Evolutionary conservation across 257 asterid species (phyloP).

Genomic region (Plantago major): DNA sequence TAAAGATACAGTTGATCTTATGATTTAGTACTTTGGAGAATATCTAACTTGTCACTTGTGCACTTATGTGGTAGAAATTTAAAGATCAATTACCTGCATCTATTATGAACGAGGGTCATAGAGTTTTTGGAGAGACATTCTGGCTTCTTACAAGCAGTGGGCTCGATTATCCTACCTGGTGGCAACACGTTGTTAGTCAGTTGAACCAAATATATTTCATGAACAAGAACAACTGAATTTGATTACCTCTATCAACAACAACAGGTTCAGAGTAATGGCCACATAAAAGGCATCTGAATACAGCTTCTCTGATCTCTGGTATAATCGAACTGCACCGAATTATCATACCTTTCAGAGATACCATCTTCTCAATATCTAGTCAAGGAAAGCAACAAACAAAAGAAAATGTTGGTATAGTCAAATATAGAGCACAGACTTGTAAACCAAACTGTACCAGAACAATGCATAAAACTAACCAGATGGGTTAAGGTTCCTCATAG

Average conservation of each 20-base stretch:
- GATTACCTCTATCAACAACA: constrained; percentile 82
- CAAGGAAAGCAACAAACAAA: constrained; percentile 11
- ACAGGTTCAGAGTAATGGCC: constrained; percentile 89
- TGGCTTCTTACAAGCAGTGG: constrained; percentile 66
- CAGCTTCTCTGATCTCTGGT: constrained; percentile 95
- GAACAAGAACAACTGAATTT: constrained; percentile 8
- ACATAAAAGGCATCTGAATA: constrained; percentile 93
- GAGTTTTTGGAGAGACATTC: constrained; percentile 87
- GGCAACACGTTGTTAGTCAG: constrained; percentile 14
- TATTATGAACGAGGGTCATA: constrained; percentile 91
- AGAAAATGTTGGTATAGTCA: too few relatives aligned
- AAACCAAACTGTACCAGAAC: not conserved
- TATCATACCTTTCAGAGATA: constrained; percentile 92
- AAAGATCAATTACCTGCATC: constrained; percentile 70
- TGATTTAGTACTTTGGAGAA: too few relatives aligned
- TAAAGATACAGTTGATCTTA: too few relatives aligned
- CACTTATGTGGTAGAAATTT: too few relatives aligned
- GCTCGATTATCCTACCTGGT: constrained; percentile 85
- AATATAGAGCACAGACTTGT: not conserved
- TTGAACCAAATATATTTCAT: not conserved
- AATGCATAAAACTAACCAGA: constrained; percentile 54
- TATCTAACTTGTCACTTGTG: too few relatives aligned
- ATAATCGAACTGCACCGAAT: constrained; percentile 92
- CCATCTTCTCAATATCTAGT: constrained; percentile 96
- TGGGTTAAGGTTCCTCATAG: constrained; percentile 92